phyloP scores from a whole-genome alignment of 2,329 filamentous ascomycete species.

The Cordyceps fumosorosea region DNA sequence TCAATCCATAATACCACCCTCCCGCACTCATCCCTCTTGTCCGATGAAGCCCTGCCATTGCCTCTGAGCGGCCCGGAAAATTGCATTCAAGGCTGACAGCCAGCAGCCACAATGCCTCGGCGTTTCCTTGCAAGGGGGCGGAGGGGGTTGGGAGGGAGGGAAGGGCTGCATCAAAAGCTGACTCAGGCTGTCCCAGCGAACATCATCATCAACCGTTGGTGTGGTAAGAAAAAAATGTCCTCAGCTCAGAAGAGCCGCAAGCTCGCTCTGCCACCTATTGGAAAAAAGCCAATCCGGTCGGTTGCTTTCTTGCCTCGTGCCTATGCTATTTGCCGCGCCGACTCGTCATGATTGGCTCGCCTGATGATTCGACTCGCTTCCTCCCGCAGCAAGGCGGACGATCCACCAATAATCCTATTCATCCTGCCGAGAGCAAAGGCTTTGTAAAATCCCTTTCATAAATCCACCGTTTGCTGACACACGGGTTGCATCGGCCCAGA shows the following conservation, averaged over 20 bases:
- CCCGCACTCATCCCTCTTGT: background rate
- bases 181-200: conserved; percentile 6
- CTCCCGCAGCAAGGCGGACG: background rate
- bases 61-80: background rate
- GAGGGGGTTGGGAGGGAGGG: no score
- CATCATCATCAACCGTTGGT: background rate
- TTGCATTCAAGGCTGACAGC: conserved; percentile 5
- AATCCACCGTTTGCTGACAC: conserved; percentile 2
- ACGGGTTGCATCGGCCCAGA: background rate
- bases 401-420: background rate
- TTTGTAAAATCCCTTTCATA: background rate
- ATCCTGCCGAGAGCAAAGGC: background rate
- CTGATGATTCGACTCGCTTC: background rate
- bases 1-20: no score
- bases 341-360: background rate
- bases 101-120: background rate
- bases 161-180: background rate
- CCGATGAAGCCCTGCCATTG: background rate
- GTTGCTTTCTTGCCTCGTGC: background rate
- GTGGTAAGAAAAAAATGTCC: conserved; percentile 1
- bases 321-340: background rate
- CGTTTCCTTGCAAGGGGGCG: background rate
- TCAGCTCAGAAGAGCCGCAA: background rate
- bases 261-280: background rate
- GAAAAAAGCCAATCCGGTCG: no score